These are phyloP conservation scores for Mortierella sp. DNA, from an alignment of 371 early-diverging fungal genomes.

Conservation along the genomic window DNA sequence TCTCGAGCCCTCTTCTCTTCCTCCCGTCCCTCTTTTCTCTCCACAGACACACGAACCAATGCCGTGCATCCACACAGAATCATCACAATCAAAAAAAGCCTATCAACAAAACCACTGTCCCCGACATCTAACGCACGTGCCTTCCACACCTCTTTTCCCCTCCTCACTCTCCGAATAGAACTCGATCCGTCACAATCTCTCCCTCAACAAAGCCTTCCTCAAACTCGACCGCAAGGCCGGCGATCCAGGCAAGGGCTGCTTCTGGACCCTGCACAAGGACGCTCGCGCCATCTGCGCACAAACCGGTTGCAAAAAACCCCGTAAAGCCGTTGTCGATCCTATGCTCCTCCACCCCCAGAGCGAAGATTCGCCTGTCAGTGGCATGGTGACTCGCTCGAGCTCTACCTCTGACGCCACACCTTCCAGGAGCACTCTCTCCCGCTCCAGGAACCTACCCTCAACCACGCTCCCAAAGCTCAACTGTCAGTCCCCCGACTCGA, in stretches of 20 bases:
- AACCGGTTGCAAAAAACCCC: constrained; percentile 66
- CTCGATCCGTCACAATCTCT: constrained; percentile 88
- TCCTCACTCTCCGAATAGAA: constrained; percentile 55
- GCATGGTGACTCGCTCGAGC: background rate
- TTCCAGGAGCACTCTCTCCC: background rate
- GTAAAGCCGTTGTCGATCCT: background rate
- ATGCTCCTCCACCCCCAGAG: no score
- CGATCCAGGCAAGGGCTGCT: constrained; percentile 80
- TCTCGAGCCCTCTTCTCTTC: no score
- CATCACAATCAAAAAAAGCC: background rate
- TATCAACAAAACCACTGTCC: background rate
- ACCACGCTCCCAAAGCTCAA: background rate
- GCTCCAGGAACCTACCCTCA: background rate
- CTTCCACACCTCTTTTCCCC: background rate
- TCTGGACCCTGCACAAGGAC: constrained; percentile 78
- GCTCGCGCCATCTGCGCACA: constrained; percentile 74
- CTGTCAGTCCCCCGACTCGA: background rate
- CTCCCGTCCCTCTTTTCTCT: no score
- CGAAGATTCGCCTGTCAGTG: background rate
- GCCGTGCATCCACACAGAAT: background rate
- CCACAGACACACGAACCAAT: background rate
- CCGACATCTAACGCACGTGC: background rate
- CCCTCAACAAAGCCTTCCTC: constrained; percentile 83
- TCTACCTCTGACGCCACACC: background rate
- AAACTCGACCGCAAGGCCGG: constrained; percentile 74